Evolutionary conservation across 2,329 filamentous ascomycete genomes (phyloP).

Genomic region (Penicillium aurantiogriseum): DNA sequence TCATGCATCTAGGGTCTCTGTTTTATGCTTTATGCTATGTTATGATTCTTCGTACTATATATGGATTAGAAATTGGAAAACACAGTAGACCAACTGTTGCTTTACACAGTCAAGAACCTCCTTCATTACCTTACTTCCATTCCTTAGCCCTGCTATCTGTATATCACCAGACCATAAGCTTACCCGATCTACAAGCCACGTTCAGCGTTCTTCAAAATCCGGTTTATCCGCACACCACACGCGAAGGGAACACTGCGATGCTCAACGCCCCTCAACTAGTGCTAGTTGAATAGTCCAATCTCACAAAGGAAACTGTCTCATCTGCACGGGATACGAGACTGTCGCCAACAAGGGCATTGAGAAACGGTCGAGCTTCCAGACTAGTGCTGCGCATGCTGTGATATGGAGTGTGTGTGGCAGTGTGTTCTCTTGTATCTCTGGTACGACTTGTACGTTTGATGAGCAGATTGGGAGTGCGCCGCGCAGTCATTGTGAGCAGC

Average conservation of each 20-base stretch:
- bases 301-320: not conserved
- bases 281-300: not conserved
- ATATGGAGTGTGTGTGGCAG: not conserved
- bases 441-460: not conserved
- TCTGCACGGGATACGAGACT: not conserved
- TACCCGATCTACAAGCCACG: not conserved
- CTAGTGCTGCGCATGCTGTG: slow-evolving; percentile 1
- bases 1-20: not conserved
- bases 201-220: not conserved
- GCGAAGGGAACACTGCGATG: too few relatives aligned
- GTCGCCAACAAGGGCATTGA: not conserved
- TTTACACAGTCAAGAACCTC: not conserved
- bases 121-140: not conserved
- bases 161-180: not conserved
- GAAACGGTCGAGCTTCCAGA: not conserved
- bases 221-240: not conserved
- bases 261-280: not conserved
- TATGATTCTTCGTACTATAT: not conserved
- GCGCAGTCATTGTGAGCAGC: not conserved
- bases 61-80: not conserved
- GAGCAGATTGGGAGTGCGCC: not conserved
- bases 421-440: not conserved
- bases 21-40: not conserved
- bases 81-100: not conserved
- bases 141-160: not conserved